Evolutionary conservation across 805 yeast species (phyloP).

Genomic region (Saccharomycopsis microspora): DNA sequence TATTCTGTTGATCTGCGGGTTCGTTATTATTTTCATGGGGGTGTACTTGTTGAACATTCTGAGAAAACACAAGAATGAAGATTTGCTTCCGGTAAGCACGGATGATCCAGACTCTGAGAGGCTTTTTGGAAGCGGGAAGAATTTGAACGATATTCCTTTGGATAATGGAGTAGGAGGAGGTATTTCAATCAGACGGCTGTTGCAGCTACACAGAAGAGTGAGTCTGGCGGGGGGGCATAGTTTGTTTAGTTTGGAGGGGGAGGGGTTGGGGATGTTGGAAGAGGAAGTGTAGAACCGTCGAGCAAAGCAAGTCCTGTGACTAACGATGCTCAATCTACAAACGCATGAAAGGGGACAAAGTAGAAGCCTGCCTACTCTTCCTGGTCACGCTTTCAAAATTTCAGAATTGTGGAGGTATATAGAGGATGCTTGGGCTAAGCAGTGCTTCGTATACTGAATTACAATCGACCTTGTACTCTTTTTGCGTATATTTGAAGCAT

Average conservation of each 20-base stretch:
- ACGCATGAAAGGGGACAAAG: too few species aligned
- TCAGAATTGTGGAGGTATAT: too few species aligned
- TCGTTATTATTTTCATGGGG: constrained; percentile 77
- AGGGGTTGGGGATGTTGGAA: constrained; percentile 24
- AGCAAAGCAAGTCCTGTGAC: not conserved
- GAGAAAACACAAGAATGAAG: constrained; percentile 47
- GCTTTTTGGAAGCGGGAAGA: constrained; percentile 26
- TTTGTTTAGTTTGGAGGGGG: constrained; percentile 12
- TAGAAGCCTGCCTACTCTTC: too few species aligned
- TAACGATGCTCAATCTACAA: too few species aligned
- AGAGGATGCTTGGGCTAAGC: too few species aligned
- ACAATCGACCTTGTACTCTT: too few species aligned
- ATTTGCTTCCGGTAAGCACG: constrained; percentile 18
- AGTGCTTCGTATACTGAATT: too few species aligned
- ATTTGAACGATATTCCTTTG: constrained; percentile 62
- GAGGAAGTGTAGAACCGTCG: constrained; percentile 18
- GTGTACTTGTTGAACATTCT: constrained; percentile 75
- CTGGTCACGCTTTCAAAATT: too few species aligned
- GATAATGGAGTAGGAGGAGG: constrained; percentile 75
- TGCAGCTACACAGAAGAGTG: constrained; percentile 15
- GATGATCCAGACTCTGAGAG: constrained; percentile 10
- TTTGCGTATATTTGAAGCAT: too few species aligned
- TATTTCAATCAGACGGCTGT: constrained; percentile 15
- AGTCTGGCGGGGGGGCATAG: constrained; percentile 10
- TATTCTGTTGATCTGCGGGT: constrained; percentile 74